Evolutionary conservation across 2,329 filamentous ascomycete genomes (phyloP).

Genomic region (Botryotinia narcissicola): DNA sequence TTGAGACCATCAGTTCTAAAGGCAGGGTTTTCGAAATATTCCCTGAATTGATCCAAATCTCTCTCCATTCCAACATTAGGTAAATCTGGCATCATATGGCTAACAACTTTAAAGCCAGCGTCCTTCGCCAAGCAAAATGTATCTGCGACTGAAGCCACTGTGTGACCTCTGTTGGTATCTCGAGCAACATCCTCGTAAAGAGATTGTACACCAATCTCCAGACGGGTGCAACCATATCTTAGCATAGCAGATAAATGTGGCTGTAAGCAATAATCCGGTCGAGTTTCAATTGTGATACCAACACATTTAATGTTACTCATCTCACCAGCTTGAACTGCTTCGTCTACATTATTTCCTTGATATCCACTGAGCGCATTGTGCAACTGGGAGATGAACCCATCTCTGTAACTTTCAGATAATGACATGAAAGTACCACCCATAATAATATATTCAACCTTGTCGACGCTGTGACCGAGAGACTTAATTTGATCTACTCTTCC

Average conservation of each 20-base stretch:
- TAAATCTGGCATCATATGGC: conserved; percentile 99
- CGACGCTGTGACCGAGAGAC: conserved; percentile 90
- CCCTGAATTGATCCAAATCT: conserved; percentile 92
- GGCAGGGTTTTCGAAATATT: conserved; percentile 95
- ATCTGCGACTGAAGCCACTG: conserved; percentile 90
- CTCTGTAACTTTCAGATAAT: conserved; percentile 79
- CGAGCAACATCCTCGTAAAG: conserved; percentile 98
- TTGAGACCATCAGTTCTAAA: conserved; percentile 97
- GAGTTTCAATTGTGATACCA: conserved; percentile 96
- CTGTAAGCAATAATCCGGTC: conserved; percentile 94
- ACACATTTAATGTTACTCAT: conserved; percentile 98
- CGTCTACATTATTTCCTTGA: conserved; percentile 89
- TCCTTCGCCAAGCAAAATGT: conserved; percentile 98
- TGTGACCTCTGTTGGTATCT: conserved; percentile 96
- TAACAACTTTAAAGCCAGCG: conserved; percentile 97
- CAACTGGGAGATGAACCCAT: conserved; percentile 90
- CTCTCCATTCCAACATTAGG: conserved; percentile 98
- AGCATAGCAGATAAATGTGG: conserved; percentile 96
- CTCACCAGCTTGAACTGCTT: conserved; percentile 89
- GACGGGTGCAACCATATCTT: conserved; percentile 91
- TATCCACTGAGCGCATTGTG: conserved; percentile 98
- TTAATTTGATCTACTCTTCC: conserved; percentile 97
- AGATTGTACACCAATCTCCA: conserved; percentile 94
- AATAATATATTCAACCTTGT: conserved; percentile 99
- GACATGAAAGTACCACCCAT: conserved; percentile 99